Evolutionary conservation across 129 eudicot species (phyloP).

Genomic region (Artemisia tridentata): DNA sequence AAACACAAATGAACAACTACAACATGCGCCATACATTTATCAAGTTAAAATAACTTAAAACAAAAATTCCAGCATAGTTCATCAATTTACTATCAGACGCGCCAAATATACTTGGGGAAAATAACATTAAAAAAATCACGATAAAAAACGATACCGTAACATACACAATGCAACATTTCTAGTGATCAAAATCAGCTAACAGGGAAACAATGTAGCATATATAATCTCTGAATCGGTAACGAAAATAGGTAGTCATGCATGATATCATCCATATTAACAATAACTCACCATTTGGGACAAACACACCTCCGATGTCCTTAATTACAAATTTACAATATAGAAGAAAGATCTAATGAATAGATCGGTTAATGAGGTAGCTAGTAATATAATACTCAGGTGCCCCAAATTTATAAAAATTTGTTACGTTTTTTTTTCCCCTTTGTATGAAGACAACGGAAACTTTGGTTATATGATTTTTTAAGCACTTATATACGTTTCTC

Average conservation of each 20-base stretch:
- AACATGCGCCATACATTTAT: no score
- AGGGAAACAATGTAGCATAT: background rate
- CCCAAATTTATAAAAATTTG: no score
- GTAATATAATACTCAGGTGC: no score
- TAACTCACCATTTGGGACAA: background rate
- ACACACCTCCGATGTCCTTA: background rate
- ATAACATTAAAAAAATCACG: background rate
- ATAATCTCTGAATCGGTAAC: background rate
- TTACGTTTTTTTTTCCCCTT: background rate
- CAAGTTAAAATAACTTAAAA: no score
- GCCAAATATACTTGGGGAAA: no score
- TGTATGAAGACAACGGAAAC: no score
- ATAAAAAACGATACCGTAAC: background rate
- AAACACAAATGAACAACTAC: no score
- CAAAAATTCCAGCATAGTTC: no score
- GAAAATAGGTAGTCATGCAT: background rate
- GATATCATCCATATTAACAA: background rate
- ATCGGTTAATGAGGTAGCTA: background rate
- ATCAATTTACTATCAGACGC: background rate
- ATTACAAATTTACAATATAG: background rate
- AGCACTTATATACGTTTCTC: no score
- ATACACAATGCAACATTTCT: background rate
- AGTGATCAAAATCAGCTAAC: constrained; percentile 3
- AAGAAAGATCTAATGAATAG: background rate
- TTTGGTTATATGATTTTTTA: no score